Evolutionary conservation across 306 rosid genomes (phyloP), one percentile per base, ranked within the genome.

Genomic region (Cicer chorassanicum): DNA sequence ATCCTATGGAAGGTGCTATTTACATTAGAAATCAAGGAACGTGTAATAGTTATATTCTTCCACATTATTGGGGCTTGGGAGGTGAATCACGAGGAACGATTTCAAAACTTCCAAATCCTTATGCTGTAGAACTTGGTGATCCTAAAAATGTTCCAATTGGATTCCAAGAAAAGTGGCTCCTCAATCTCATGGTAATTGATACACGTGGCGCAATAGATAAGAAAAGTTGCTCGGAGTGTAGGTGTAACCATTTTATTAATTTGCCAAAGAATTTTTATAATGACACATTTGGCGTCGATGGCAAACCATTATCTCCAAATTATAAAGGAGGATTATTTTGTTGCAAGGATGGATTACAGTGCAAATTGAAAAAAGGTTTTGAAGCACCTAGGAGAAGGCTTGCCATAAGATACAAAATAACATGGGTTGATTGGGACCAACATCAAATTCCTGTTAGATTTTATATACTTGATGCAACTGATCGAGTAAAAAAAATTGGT

Each of bases 91-190:
- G 55, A 50, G 55, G 55, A n/a, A 50, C 55, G 13, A 5, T 11
- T 13, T n/a, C 55, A 50, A 50, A 50, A 0, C 14, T 50, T 16
- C 71, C 71, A 11, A 43, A 63, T 4, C 79, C 79, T 16, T 39
- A 49, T 49, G 53, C 29, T 1, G 9, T 63, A 18, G 70, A 74
- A 74, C 1, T 34, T 1, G 78, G 75, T 5, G 53, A 70, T 34
- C 64, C 82, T 11, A 65, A 43, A 6, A 61, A 76, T 15, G 29
- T 81, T 68, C 90, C 87, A 24, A 34, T 50, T 44, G 78, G 78
- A 15, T 9, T 8, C 15, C 18, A 59, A 38, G 60, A 73, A 15
- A 59, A 73, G 38, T 73, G 78, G 78, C 3, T 69, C 15, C 7
- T 69, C 4, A 69, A 36, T 14, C 13, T 69, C 6, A 15, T 48